Base-by-base conservation (phyloP, 257 asterid genomes). In the Nemophila menziesii region DNA sequence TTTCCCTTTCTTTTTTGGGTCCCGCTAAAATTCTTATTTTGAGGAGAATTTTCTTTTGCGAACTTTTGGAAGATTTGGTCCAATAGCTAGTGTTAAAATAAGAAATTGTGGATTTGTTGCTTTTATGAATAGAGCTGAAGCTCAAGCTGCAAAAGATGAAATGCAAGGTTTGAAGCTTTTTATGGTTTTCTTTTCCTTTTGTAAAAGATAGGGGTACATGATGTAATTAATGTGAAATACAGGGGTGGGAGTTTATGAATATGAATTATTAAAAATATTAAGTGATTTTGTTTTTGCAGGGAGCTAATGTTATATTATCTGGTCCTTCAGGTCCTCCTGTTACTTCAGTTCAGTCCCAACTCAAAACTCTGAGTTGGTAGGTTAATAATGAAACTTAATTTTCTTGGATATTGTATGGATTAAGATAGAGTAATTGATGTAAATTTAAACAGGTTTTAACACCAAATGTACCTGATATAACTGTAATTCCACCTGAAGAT, bases 1-100 rank as follows among this genome's bases (percentile, higher is more conserved):
- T 29, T 29, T 29, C 36, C 36, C 36, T 2, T 29, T 29, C 7
- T 29, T 29, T 29, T 29, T 29, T 29, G 36, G 36, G n/a, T n/a
- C n/a, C n/a, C n/a, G n/a, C n/a, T n/a, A n/a, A n/a, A n/a, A n/a
- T 29, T 20, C 20, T 57, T 49, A 86, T 94, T 94, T 86, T 16
- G 97, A 86, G 61, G 97, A 86, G 55, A 86, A 75, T 67, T 86
- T 86, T 52, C 97, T 86, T 55, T 66, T 86, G 51, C 82, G 95
- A 20, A 86, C 97, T 43, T 86, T 86, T 72, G 97, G 97, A 60
- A 74, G 97, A 69, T 86, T 86, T 71, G 97, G 97, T 37, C 97
- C 97, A 43, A 79, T 86, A 52, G 97, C 97, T 27, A 86, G 97
- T 67, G 97, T 86, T 46, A 86, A 86, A 55, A 86, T 86, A 60